A percentile compares a stretch with the other conserved stretches of the same genome.
These are phyloP conservation scores for Glycine soja DNA, from an alignment of 306 rosid species.

Conservation along the genomic window DNA sequence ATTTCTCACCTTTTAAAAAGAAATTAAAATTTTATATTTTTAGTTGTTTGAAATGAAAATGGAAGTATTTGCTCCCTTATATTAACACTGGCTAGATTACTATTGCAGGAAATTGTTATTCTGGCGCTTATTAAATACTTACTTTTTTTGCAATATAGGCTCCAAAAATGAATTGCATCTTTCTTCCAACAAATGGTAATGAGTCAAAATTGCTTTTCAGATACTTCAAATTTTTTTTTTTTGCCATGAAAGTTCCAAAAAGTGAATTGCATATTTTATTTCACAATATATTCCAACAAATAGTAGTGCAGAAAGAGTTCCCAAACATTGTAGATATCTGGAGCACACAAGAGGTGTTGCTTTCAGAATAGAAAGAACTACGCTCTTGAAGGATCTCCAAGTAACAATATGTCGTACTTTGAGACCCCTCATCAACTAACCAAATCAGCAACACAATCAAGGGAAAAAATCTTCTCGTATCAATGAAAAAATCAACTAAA, in stretches of 20 bases:
- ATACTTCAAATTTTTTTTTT: too few species aligned
- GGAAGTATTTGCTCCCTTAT: too few species aligned
- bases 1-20: too few species aligned
- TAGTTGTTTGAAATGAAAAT: too few species aligned
- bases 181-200: not conserved
- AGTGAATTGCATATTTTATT: not conserved
- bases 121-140: too few species aligned
- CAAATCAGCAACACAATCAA: not conserved
- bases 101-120: too few species aligned
- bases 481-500: too few species aligned
- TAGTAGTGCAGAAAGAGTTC: not conserved
- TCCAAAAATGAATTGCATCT: not conserved
- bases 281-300: not conserved
- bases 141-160: not conserved
- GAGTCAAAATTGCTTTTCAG: too few species aligned
- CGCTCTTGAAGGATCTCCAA: constrained; percentile 16
- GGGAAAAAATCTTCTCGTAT: not conserved
- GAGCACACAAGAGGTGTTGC: constrained; percentile 56
- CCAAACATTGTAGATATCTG: constrained; percentile 25
- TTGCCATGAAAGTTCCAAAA: not conserved
- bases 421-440: not conserved
- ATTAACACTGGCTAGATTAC: too few species aligned
- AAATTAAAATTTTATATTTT: too few species aligned
- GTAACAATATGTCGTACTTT: not conserved
- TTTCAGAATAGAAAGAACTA: constrained; percentile 14